A percentile compares a stretch with the other conserved stretches of the same genome.
phyloP scores from a whole-genome alignment of 2,329 filamentous ascomycete species.

The Chaetomiaceae sp. region DNA sequence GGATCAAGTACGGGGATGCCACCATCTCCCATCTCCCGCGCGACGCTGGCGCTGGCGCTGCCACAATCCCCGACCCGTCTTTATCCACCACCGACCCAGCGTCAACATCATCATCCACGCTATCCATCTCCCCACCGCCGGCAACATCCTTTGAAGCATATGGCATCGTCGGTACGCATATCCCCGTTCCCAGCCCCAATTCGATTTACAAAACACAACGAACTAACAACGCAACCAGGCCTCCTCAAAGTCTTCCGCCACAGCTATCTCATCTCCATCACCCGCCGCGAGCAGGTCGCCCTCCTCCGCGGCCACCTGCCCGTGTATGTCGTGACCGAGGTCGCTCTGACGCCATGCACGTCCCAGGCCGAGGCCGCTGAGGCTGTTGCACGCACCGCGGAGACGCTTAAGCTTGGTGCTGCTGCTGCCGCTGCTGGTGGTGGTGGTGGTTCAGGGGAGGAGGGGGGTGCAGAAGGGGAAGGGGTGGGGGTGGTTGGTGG shows the following conservation, averaged over 20 bases:
- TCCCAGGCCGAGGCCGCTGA: constrained; percentile 69
- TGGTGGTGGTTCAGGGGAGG: constrained; percentile 35
- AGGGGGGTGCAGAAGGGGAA: too few relatives aligned
- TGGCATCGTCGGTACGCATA: constrained; percentile 51
- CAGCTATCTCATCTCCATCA: constrained; percentile 83
- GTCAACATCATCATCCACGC: too few relatives aligned
- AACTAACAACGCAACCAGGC: constrained; percentile 46
- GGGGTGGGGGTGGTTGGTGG: constrained; percentile 34
- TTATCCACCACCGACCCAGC: too few relatives aligned
- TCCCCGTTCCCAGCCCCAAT: too few relatives aligned
- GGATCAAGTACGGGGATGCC: constrained; percentile 65
- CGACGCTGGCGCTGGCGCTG: constrained; percentile 43
- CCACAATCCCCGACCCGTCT: too few relatives aligned
- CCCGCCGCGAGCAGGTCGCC: constrained; percentile 80
- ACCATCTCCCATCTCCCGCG: constrained; percentile 40
- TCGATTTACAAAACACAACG: constrained; percentile 10
- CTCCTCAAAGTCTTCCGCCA: constrained; percentile 76
- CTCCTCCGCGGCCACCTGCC: constrained; percentile 70
- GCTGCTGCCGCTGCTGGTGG: background rate
- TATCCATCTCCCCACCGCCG: constrained; percentile 34
- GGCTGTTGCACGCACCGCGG: constrained; percentile 60
- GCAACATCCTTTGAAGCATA: constrained; percentile 54
- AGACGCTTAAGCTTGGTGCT: constrained; percentile 32
- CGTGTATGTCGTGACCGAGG: constrained; percentile 82
- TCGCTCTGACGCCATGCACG: constrained; percentile 82